phyloP scores from a whole-genome alignment of 73 alveolate species.

The Paramecium sonneborni region DNA sequence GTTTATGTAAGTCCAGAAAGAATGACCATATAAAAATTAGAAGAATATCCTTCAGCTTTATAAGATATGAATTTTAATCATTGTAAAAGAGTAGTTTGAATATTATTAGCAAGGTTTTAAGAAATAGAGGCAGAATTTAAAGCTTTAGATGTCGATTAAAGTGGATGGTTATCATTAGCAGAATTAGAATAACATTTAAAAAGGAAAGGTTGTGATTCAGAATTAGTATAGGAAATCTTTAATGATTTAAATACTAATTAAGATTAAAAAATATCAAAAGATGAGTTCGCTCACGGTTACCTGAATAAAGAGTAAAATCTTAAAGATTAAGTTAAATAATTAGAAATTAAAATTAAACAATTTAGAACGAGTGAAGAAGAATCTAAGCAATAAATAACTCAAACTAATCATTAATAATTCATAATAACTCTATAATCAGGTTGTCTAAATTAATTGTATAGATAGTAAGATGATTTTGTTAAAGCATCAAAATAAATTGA shows the following conservation, averaged over 20 bases:
- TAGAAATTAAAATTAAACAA: neutral
- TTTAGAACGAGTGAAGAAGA: neutral
- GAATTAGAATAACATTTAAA: neutral
- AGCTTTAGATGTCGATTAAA: neutral
- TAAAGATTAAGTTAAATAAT: neutral
- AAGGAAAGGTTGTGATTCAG: neutral
- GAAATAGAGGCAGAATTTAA: conserved; percentile 7
- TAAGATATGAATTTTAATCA: conserved; percentile 1
- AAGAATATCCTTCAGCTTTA: neutral
- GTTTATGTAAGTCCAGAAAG: conserved; percentile 25
- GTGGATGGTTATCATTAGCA: conserved; percentile 4
- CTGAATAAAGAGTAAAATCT: conserved; percentile 27
- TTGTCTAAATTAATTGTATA: neutral
- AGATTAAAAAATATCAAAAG: conserved; percentile 11
- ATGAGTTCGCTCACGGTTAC: conserved; percentile 22
- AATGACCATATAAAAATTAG: conserved; percentile 4
- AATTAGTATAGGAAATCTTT: neutral
- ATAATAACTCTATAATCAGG: neutral
- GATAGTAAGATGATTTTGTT: neutral
- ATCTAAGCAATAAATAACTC: neutral
- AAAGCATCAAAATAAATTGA: neutral
- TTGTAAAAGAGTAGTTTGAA: neutral
- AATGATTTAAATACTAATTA: neutral
- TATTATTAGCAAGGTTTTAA: neutral
- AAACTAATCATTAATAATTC: neutral